Evolutionary conservation across 768 basidiomycete species (phyloP).

Genomic region (Pulveroboletus sp.): DNA sequence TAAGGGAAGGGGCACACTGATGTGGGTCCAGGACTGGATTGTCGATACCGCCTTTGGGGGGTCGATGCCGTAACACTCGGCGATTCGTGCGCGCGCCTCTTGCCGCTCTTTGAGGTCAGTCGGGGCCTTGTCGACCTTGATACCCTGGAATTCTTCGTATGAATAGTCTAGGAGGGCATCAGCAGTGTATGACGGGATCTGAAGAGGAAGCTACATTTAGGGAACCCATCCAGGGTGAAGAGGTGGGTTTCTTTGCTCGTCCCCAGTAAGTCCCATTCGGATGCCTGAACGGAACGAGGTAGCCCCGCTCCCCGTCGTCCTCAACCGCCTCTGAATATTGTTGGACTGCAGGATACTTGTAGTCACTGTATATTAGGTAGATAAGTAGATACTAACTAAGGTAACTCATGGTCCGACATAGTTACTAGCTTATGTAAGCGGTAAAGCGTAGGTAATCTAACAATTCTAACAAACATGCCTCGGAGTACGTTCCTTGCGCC

Average conservation of each 20-base stretch:
- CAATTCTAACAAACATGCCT: no score
- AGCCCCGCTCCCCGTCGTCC: constrained; percentile 21
- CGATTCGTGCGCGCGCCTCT: constrained; percentile 18
- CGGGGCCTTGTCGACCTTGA: constrained; percentile 23
- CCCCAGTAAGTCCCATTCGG: constrained; percentile 23
- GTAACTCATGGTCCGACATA: no score
- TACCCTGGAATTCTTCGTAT: constrained; percentile 20
- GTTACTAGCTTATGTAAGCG: no score
- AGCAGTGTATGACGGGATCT: not conserved
- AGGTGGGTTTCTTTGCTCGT: constrained; percentile 22
- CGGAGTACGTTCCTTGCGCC: constrained; percentile 19
- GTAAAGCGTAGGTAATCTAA: no score
- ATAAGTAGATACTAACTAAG: no score
- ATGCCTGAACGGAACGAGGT: constrained; percentile 23
- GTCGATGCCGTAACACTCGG: constrained; percentile 23
- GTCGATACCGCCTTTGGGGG: constrained; percentile 8
- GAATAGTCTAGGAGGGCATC: constrained; percentile 21
- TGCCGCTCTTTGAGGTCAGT: constrained; percentile 11
- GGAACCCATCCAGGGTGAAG: constrained; percentile 12
- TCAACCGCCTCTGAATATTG: constrained; percentile 24
- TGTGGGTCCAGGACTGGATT: constrained; percentile 10
- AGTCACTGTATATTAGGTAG: no score
- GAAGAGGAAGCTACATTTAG: constrained; percentile 16
- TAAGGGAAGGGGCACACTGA: constrained; percentile 11
- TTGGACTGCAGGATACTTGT: no score